phyloP scores from a whole-genome alignment of 2,329 filamentous ascomycete genomes.

The Diaporthe helianthi region DNA sequence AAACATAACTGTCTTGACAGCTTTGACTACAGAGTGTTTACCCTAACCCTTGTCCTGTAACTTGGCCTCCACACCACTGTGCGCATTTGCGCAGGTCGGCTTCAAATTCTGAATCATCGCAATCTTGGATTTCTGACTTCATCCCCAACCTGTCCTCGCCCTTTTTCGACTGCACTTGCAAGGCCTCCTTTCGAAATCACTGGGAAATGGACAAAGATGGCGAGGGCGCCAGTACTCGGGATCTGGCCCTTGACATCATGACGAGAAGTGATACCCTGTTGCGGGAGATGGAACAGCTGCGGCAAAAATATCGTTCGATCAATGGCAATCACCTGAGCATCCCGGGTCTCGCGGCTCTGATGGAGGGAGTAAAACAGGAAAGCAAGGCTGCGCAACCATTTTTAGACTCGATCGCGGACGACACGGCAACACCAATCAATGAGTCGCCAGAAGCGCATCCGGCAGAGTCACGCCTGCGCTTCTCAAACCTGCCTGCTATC shows the following conservation, averaged over 20 bases:
- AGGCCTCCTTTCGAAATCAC: background rate
- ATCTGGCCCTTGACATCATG: constrained; percentile 29
- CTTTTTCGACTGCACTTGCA: background rate
- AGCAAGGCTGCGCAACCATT: constrained; percentile 3
- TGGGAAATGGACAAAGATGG: background rate
- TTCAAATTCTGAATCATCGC: constrained; percentile 15
- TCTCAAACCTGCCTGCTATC: constrained; percentile 31
- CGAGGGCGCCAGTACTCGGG: background rate
- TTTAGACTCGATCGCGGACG: background rate
- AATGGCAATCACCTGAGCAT: constrained; percentile 24
- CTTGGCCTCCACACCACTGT: background rate
- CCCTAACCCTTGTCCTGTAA: background rate
- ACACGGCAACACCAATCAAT: background rate
- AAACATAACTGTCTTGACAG: background rate
- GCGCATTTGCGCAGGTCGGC: background rate
- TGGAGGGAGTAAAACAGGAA: constrained; percentile 22
- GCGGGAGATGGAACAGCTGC: constrained; percentile 29
- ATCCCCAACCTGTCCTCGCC: background rate
- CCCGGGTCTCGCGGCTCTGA: constrained; percentile 22
- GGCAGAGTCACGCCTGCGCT: constrained; percentile 30
- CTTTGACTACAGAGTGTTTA: background rate
- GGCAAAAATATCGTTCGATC: constrained; percentile 13
- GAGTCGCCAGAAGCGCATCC: constrained; percentile 10
- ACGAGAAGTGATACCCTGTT: constrained; percentile 26
- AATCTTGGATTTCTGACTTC: background rate